These are phyloP conservation scores for Dryas drummondii DNA, from an alignment of 306 rosid species.

Conservation along the genomic window DNA sequence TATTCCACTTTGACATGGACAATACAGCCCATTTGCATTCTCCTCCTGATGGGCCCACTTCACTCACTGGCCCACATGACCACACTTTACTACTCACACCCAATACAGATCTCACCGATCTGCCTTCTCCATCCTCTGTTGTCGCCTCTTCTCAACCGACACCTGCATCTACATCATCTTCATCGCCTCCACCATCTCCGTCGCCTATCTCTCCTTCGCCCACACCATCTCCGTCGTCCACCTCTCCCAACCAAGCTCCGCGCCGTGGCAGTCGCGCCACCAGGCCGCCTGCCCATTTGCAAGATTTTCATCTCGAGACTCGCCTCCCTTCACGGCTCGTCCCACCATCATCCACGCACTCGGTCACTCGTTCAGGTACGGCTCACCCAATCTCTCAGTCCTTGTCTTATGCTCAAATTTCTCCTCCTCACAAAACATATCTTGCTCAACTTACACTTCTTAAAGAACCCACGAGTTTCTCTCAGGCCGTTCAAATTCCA, in stretches of 20 bases:
- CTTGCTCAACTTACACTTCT: background rate
- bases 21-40: too few relatives aligned
- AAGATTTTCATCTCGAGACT: background rate
- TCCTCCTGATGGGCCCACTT: too few relatives aligned
- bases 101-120: background rate
- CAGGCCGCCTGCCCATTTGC: background rate
- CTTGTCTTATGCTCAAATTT: background rate
- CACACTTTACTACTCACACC: background rate
- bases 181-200: background rate
- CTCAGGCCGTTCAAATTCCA: background rate
- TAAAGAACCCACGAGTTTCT: background rate
- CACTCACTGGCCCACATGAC: too few relatives aligned
- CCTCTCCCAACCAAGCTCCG: background rate
- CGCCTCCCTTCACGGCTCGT: background rate
- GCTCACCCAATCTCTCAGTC: background rate
- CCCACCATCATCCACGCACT: background rate
- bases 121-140: accelerated
- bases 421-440: background rate
- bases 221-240: too few relatives aligned
- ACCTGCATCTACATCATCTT: background rate
- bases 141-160: background rate
- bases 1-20: too few relatives aligned
- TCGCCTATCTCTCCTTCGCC: too few relatives aligned
- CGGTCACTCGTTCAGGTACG: background rate
- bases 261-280: background rate